Evolutionary conservation across 495 filamentous ascomycete genomes (phyloP).

Genomic region (Penicillium odoratum): DNA sequence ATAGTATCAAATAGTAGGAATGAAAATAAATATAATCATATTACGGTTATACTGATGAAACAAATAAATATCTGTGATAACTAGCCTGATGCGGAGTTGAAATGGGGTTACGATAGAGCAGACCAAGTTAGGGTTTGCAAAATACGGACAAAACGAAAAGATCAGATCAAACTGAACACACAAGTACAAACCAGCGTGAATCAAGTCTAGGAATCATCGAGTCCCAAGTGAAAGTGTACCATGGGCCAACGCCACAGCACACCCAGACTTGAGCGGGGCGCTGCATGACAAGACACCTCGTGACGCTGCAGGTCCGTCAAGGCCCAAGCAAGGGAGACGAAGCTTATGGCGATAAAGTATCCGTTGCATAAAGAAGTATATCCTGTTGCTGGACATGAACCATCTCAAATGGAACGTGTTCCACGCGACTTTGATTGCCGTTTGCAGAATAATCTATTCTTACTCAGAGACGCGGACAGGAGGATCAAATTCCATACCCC

Average conservation of each 20-base stretch:
- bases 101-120: neutral
- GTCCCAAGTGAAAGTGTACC: conserved; percentile 11
- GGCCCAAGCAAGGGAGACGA: conserved; percentile 3
- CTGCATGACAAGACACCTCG: conserved; percentile 18
- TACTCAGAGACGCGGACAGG: neutral
- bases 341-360: conserved; percentile 4
- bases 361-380: neutral
- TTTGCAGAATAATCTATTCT: conserved; percentile 1
- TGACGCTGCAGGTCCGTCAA: conserved; percentile 22
- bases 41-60: too few relatives aligned
- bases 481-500: conserved; percentile 11
- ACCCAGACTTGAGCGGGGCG: conserved; percentile 2
- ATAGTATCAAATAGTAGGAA: too few relatives aligned
- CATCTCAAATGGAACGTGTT: neutral
- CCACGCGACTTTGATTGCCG: neutral
- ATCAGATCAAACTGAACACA: neutral
- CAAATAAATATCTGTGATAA: too few relatives aligned
- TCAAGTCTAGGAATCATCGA: conserved; percentile 28
- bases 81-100: neutral
- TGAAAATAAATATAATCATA: too few relatives aligned
- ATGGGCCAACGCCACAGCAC: conserved; percentile 9
- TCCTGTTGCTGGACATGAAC: neutral
- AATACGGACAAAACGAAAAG: neutral
- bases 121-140: conserved; percentile 5
- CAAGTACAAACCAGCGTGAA: neutral